Evolutionary conservation across 495 filamentous ascomycete genomes (phyloP).

Genomic region (Hypoxylon cercidicola): DNA sequence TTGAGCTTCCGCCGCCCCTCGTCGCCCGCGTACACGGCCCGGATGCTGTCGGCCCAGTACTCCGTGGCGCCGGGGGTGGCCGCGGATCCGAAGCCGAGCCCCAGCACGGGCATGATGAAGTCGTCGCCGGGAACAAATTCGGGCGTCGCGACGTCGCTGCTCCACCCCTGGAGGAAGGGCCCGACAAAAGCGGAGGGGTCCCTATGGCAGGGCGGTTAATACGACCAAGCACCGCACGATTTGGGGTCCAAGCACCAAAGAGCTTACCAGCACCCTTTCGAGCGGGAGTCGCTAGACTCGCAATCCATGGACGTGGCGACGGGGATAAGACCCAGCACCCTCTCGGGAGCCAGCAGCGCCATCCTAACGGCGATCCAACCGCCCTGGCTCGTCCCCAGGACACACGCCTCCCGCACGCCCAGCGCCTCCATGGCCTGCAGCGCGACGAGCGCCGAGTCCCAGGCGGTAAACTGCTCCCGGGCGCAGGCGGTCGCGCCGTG

Average conservation of each 20-base stretch:
- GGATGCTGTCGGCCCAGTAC: constrained; percentile 65
- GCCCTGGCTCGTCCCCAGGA: constrained; percentile 70
- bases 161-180: constrained; percentile 60
- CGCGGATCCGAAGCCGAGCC: constrained; percentile 65
- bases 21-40: constrained; percentile 66
- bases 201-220: constrained; percentile 7
- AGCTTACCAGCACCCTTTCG: constrained; percentile 63
- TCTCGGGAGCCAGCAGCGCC: constrained; percentile 69
- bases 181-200: constrained; percentile 57
- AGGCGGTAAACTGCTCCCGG: constrained; percentile 63
- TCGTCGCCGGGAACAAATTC: constrained; percentile 66
- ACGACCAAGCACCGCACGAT: background rate
- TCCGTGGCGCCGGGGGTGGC: constrained; percentile 51
- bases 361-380: constrained; percentile 70
- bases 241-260: background rate
- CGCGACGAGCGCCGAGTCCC: constrained; percentile 63
- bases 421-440: constrained; percentile 61
- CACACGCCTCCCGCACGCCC: constrained; percentile 65
- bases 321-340: constrained; percentile 63
- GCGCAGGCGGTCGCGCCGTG: constrained; percentile 59
- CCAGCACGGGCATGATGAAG: constrained; percentile 65
- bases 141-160: constrained; percentile 52
- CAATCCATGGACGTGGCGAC: constrained; percentile 71
- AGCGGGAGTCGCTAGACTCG: constrained; percentile 65
- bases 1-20: constrained; percentile 64